Evolutionary conservation across 1,139 yeast genomes (phyloP).

Genomic region (Candida sp.): DNA sequence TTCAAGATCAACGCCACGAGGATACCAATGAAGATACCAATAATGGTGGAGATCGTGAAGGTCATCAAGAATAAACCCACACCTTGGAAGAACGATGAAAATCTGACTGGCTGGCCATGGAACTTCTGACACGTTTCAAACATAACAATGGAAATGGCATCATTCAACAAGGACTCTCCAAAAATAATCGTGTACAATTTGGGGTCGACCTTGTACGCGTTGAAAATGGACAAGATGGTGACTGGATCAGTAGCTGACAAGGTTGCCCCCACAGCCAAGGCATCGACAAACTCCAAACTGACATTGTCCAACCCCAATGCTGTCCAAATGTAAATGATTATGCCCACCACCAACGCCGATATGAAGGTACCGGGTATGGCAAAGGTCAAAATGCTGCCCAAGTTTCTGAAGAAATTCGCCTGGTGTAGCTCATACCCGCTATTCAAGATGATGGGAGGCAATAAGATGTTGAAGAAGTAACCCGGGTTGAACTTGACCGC

Average conservation of each 20-base stretch:
- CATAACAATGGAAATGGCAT: slow-evolving; percentile 99
- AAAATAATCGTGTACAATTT: slow-evolving; percentile 95
- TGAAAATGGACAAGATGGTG: slow-evolving; percentile 93
- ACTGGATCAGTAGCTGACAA: slow-evolving; percentile 99
- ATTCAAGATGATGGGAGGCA: slow-evolving; percentile 96
- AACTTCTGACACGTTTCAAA: slow-evolving; percentile 98
- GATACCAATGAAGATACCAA: slow-evolving; percentile 88
- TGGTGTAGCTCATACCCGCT: slow-evolving; percentile 98
- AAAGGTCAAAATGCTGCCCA: slow-evolving; percentile 89
- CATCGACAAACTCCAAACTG: slow-evolving; percentile 90
- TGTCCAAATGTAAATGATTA: slow-evolving; percentile 88
- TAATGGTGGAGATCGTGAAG: slow-evolving; percentile 89
- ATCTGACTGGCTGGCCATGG: slow-evolving; percentile 79
- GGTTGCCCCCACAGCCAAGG: slow-evolving; percentile 97
- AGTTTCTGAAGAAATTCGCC: slow-evolving; percentile 90
- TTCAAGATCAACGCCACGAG: slow-evolving; percentile 88
- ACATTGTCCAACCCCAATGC: slow-evolving; percentile 89
- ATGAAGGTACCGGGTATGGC: slow-evolving; percentile 98
- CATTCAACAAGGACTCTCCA: slow-evolving; percentile 95
- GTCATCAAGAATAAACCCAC: slow-evolving; percentile 93
- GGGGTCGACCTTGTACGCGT: slow-evolving; percentile 98
- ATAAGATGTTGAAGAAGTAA: slow-evolving; percentile 89
- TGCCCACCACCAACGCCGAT: slow-evolving; percentile 88
- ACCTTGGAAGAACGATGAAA: slow-evolving; percentile 89
- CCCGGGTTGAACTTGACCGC: slow-evolving; percentile 95